phyloP scores from a whole-genome alignment of 2,329 filamentous ascomycete species.

The Clonostachys sp. region DNA sequence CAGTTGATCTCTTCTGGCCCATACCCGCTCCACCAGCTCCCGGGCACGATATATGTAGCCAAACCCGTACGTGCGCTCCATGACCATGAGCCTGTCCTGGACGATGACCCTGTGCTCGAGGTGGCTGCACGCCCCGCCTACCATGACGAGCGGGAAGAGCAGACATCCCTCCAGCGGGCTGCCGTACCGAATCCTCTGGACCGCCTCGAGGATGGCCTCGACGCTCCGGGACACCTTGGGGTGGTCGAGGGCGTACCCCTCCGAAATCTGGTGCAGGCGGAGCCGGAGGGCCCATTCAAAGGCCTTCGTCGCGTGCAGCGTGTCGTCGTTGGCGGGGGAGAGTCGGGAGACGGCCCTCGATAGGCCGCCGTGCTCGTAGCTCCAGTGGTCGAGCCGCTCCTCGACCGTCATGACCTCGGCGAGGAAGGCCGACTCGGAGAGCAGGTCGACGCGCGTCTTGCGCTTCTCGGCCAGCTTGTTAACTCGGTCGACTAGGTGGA shows the following conservation, averaged over 20 bases:
- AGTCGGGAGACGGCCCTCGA: slow-evolving; percentile 14
- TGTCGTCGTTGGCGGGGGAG: slow-evolving; percentile 15
- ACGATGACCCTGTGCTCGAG: slow-evolving; percentile 29
- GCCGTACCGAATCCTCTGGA: slow-evolving; percentile 32
- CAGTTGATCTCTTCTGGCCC: slow-evolving; percentile 20
- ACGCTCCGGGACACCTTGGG: slow-evolving; percentile 23
- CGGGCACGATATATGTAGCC: slow-evolving; percentile 33
- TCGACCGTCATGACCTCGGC: slow-evolving; percentile 20
- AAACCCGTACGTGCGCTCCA: slow-evolving; percentile 36
- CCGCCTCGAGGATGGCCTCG: slow-evolving; percentile 23
- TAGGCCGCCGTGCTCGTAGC: slow-evolving; percentile 16
- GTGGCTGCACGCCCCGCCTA: slow-evolving; percentile 26
- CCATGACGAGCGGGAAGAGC: slow-evolving; percentile 34
- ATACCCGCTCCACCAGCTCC: slow-evolving; percentile 31
- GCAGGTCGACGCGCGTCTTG: slow-evolving; percentile 18
- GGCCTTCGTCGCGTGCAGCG: slow-evolving; percentile 25
- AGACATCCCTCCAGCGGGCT: slow-evolving; percentile 32
- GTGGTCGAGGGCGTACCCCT: slow-evolving; percentile 30
- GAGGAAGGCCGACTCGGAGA: slow-evolving; percentile 20
- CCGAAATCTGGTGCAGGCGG: slow-evolving; percentile 33
- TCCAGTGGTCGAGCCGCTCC: slow-evolving; percentile 29
- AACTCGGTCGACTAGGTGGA: slow-evolving; percentile 23
- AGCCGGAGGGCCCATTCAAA: slow-evolving; percentile 35
- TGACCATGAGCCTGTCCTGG: slow-evolving; percentile 32
- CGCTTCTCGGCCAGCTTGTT: slow-evolving; percentile 24